These are phyloP conservation scores for Gracilaria vermiculophylla DNA, from an alignment of 23 red algal species.

Conservation along the genomic window DNA sequence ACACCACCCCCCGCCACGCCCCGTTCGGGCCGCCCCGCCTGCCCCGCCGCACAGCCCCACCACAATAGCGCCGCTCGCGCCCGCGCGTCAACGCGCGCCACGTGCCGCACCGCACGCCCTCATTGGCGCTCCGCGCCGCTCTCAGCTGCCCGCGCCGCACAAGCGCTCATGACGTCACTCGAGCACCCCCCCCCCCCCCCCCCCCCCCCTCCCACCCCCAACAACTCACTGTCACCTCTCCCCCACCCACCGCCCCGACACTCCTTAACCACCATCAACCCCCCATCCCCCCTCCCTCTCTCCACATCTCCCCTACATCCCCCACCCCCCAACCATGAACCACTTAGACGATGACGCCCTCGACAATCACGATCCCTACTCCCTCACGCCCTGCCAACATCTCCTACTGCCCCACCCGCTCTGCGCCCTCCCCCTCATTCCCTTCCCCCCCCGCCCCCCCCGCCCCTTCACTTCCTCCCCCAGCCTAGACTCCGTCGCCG, in stretches of 20 bases:
- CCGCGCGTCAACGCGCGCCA: background rate
- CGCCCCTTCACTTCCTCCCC: background rate
- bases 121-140: background rate
- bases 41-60: background rate
- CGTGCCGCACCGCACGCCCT: background rate
- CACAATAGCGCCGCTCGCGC: background rate
- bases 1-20: background rate
- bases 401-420: background rate
- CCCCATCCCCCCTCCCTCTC: background rate
- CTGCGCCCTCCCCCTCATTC: background rate
- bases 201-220: background rate
- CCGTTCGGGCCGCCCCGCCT: background rate
- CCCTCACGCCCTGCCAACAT: background rate
- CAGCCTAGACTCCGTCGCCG: slow-evolving; percentile 6
- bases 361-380: background rate
- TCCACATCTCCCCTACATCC: background rate
- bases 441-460: background rate
- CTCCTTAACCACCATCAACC: background rate
- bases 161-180: background rate
- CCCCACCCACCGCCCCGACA: background rate
- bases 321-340: background rate
- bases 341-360: background rate
- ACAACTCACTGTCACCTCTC: too few relatives aligned
- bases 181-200: background rate
- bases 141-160: background rate